phyloP scores from a whole-genome alignment of 169 alveolate genomes.

The Gregarina niphandrodes region DNA sequence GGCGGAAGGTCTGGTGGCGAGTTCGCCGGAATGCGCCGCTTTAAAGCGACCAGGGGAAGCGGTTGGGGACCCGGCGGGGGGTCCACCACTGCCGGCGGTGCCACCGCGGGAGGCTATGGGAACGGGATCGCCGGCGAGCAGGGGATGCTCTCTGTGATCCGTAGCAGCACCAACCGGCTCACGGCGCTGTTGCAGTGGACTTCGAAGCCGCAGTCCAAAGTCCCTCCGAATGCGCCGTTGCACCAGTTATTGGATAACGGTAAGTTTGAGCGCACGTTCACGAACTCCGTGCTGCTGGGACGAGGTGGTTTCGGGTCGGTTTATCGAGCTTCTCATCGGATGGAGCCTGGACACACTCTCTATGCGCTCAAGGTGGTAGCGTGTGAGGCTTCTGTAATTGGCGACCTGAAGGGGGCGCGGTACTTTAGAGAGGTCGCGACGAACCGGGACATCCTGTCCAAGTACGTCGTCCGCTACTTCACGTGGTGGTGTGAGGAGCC shows the following conservation, averaged over 20 bases:
- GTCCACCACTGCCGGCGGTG: too few species aligned
- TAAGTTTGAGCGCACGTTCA: slow-evolving; percentile 45
- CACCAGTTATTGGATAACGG: slow-evolving; percentile 62
- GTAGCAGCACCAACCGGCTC: too few species aligned
- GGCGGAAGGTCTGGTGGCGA: too few species aligned
- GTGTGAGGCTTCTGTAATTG: slow-evolving; percentile 39
- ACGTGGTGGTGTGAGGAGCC: slow-evolving; percentile 79
- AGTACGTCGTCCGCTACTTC: slow-evolving; percentile 57
- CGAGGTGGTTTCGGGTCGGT: slow-evolving; percentile 66
- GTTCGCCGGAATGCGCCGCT: too few species aligned
- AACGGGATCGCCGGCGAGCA: too few species aligned
- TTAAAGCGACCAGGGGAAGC: too few species aligned
- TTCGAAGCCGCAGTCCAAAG: too few species aligned
- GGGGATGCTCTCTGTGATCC: too few species aligned
- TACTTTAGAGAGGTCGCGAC: slow-evolving; percentile 62
- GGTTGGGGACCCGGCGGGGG: too few species aligned
- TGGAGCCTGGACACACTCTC: slow-evolving; percentile 55
- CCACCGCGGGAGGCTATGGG: too few species aligned
- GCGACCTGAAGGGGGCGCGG: slow-evolving; percentile 43
- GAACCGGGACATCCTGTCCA: slow-evolving; percentile 49
- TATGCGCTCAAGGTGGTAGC: slow-evolving; percentile 54
- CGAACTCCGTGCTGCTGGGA: slow-evolving; percentile 44
- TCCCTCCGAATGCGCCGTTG: too few species aligned
- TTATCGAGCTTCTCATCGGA: slow-evolving; percentile 47
- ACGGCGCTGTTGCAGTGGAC: too few species aligned